phyloP scores from a whole-genome alignment of 2,329 filamentous ascomycete species.

The Stagonosporopsis rhizophila region DNA sequence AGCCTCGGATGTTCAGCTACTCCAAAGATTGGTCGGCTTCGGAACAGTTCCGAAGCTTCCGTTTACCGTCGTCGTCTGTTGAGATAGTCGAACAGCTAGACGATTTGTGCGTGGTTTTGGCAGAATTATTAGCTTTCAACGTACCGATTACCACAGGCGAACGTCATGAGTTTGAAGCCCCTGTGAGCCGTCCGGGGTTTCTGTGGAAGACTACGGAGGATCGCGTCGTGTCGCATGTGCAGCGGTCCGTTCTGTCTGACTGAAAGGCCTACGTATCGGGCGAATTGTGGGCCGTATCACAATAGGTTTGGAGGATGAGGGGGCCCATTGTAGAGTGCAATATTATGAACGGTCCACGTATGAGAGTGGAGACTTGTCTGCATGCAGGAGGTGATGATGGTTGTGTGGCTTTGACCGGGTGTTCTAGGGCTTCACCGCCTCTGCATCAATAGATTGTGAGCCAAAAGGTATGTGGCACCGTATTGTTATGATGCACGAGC shows the following conservation, averaged over 20 bases:
- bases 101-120: not conserved
- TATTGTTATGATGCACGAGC: conserved; percentile 1
- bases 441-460: not conserved
- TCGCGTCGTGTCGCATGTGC: not conserved
- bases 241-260: not conserved
- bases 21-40: not conserved
- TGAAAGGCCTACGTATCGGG: conserved; percentile 1
- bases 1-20: too few relatives aligned
- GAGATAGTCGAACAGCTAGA: not conserved
- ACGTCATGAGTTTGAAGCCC: not conserved
- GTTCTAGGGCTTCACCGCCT: conserved; percentile 12
- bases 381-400: not conserved
- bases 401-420: conserved; percentile 7
- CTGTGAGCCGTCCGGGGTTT: not conserved
- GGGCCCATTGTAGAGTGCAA: not conserved
- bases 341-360: not conserved
- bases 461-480: not conserved
- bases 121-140: not conserved
- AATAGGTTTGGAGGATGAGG: not conserved
- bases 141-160: not conserved
- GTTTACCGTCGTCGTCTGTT: not conserved
- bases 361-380: not conserved
- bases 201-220: not conserved
- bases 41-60: not conserved
- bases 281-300: not conserved